phyloP scores from a whole-genome alignment of 2,329 filamentous ascomycete species.

The Alternaria novae-zelandiae region DNA sequence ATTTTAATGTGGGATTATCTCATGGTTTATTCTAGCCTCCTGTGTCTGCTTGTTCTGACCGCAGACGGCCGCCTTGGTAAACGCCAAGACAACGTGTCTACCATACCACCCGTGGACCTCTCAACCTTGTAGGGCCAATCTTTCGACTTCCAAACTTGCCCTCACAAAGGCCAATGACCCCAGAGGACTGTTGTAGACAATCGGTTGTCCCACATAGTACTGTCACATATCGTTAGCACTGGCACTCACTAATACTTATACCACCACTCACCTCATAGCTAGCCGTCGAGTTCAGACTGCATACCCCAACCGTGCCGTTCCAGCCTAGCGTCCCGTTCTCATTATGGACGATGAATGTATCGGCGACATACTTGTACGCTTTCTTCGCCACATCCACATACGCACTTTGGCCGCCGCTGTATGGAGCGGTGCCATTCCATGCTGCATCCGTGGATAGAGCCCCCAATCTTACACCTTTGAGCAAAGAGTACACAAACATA shows the following conservation, averaged over 20 bases:
- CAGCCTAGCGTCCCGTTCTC: slow-evolving; percentile 36
- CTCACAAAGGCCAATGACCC: slow-evolving; percentile 33
- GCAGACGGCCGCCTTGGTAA: not conserved
- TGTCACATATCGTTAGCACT: slow-evolving; percentile 1
- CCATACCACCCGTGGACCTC: not conserved
- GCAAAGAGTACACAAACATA: slow-evolving; percentile 63
- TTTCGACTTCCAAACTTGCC: slow-evolving; percentile 32
- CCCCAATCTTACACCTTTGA: slow-evolving; percentile 55
- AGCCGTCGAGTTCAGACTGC: slow-evolving; percentile 31
- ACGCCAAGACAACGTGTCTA: not conserved
- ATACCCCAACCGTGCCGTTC: slow-evolving; percentile 40
- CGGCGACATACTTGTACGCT: slow-evolving; percentile 44
- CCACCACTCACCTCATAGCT: slow-evolving; percentile 36
- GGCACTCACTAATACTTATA: too few species aligned
- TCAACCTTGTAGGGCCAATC: not conserved
- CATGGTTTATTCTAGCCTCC: not conserved
- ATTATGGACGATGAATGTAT: slow-evolving; percentile 26
- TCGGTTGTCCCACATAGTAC: slow-evolving; percentile 54
- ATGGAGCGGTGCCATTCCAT: not conserved
- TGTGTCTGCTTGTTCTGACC: not conserved
- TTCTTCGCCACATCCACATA: not conserved
- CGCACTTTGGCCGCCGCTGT: not conserved
- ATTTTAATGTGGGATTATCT: not conserved
- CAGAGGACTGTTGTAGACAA: slow-evolving; percentile 30
- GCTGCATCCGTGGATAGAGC: slow-evolving; percentile 19